phyloP scores from a whole-genome alignment of 371 early-diverging fungal genomes.

The Vairimorpha apis region DNA sequence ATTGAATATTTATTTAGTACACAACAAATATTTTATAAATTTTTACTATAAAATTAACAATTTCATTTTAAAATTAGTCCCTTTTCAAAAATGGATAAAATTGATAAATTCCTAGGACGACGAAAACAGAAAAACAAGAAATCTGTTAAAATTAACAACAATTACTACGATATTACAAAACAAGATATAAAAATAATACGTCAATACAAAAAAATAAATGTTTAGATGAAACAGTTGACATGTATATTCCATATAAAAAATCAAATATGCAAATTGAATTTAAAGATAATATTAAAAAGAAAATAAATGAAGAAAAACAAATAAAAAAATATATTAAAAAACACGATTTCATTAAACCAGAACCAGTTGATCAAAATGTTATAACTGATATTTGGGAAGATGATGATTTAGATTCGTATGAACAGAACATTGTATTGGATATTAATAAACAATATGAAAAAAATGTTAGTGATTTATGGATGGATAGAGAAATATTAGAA shows the following conservation, averaged over 20 bases:
- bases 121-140: conserved; percentile 34
- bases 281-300: not conserved
- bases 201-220: conserved; percentile 35
- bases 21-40: too few relatives aligned
- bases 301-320: not conserved
- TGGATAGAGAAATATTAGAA: conserved; percentile 29
- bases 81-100: conserved; percentile 49
- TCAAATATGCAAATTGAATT: not conserved
- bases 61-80: too few relatives aligned
- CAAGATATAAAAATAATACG: conserved; percentile 42
- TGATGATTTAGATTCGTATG: conserved; percentile 43
- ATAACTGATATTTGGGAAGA: conserved; percentile 46
- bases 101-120: conserved; percentile 49
- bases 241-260: conserved; percentile 13
- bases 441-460: conserved; percentile 28
- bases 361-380: conserved; percentile 1
- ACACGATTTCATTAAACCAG: not conserved
- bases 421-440: conserved; percentile 45
- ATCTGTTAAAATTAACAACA: conserved; percentile 20
- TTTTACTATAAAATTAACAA: too few relatives aligned
- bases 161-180: conserved; percentile 41
- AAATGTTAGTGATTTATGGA: not conserved
- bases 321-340: conserved; percentile 1
- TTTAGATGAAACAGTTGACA: conserved; percentile 32
- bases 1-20: conserved; percentile 10